phyloP scores from a whole-genome alignment of 148 eudicot genomes.

The Fagopyrum esculentum region DNA sequence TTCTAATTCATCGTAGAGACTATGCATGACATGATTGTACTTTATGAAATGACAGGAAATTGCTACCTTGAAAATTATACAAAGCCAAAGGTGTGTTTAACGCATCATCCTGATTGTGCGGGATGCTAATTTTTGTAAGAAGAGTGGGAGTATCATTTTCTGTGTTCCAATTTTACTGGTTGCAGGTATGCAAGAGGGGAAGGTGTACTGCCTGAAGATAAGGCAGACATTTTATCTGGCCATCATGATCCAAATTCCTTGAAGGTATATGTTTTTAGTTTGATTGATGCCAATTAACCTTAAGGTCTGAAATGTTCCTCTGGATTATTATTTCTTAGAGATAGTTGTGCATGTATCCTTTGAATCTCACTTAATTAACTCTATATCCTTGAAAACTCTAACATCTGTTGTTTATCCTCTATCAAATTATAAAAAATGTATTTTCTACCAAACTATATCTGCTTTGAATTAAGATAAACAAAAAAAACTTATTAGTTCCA shows the following conservation, averaged over 20 bases:
- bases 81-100: conserved; percentile 59
- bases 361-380: no score
- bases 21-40: conserved; percentile 16
- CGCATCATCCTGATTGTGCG: conserved; percentile 6
- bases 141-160: conserved; percentile 1
- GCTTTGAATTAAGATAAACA: no score
- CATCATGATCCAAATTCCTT: conserved; percentile 78
- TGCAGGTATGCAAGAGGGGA: conserved; percentile 56
- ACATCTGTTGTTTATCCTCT: no score
- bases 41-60: conserved; percentile 50
- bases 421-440: no score
- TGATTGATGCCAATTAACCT: background rate
- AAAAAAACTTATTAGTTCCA: no score
- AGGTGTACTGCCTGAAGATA: conserved; percentile 52
- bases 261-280: conserved; percentile 35
- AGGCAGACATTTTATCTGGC: conserved; percentile 54
- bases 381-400: no score
- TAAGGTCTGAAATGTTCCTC: background rate
- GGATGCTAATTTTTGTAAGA: background rate
- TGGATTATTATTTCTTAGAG: background rate
- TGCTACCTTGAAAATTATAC: conserved; percentile 59
- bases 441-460: no score
- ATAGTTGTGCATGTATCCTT: no score
- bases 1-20: background rate
- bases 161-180: conserved; percentile 19